Base-by-base conservation (phyloP, 805 yeast species). In the Danielia oregonensis region DNA sequence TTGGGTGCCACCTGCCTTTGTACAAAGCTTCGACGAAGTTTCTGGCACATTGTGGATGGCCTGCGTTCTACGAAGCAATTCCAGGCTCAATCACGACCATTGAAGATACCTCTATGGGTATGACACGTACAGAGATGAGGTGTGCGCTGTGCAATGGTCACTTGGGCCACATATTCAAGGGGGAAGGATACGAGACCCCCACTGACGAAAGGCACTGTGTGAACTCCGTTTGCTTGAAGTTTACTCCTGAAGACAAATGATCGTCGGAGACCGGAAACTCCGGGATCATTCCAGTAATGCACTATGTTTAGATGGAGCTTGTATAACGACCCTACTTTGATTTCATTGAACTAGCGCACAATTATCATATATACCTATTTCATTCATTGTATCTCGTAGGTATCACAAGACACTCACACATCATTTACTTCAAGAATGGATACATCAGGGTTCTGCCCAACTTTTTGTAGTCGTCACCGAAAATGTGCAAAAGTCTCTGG, bases 1-100 rank as follows among this genome's bases (percentile, higher is more conserved):
- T 84, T 0, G 97, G 82, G 5, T 93, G 98, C 61, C 71, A 70
- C 32, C 65, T 74, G 28, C 95, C 96, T 9, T 63, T 93, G 19
- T 93, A 93, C 59, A 72, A 73, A 40, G 79, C 95, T 18, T 65
- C 72, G 21, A 74, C 96, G 3, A 91, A 93, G 59, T 93, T 93
- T 51, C 80, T 82, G 38, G 78, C 95, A 9, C 87, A 87, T 35
- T 93, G 98, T 59, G 98, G 98, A 2, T 93, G 98, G 98, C 98
- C 98, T 1, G 89, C 96, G 0, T 93, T 93, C 59, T 91, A 82
- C 58, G 83, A 86, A 38, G 96, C 95, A 1, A 65, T 86, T 25
- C 94, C 95, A 0, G 89, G 88, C 0, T 71, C 95, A 5, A 71
- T 93, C 25, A 70, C 59, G 14, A 68, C 82, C 9, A 61, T 72